Evolutionary conservation across 2,329 filamentous ascomycete genomes (phyloP), one percentile per base, ranked within the genome.

Genomic region (Colletotrichum lini): DNA sequence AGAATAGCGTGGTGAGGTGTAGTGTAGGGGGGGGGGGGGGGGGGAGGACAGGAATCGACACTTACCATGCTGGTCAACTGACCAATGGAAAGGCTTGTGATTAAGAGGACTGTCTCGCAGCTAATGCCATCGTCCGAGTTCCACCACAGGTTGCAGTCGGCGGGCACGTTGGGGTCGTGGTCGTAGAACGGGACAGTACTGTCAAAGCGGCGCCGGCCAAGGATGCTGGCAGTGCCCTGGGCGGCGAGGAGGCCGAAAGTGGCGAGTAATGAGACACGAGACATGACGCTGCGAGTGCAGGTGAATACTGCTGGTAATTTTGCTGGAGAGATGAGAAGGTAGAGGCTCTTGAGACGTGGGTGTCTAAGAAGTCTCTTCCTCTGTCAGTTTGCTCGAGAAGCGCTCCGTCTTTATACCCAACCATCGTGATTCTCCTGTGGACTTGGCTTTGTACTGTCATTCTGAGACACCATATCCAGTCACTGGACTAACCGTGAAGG

Each of bases 121-220:
- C 38, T 26, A 16, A 58, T 42, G 40, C 56, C 56, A 45, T 58
- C 56, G 38, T 58, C 56, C 40, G 56, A 58, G n/a, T 45, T 58
- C 56, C 56, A 58, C 56, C 38, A 44, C 12, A 58, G 21, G 56
- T 42, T 58, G 18, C 56, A 58, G 40, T 58, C 38, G 35, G 40
- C 35, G 21, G 56, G 56, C 18, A 26, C 21, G 18, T 58, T 58
- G 13, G 56, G 18, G 40, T 58, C 56, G 40, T 58, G 38, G 18
- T 58, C 56, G 13, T 58, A 58, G 56, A 58, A 58, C 4, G 56
- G 56, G 12, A 44, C 40, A n/a, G 40, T 10, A n/a, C 56, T 58
- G 40, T 58, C 38, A 26, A 58, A 58, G 21, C 56, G 56, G 40
- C 38, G 56, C 2, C 18, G 18, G n/a, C 18, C 45, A n/a, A 49